A percentile compares a stretch with the other conserved stretches of the same genome.
Evolutionary conservation across 75 land plant genomes (phyloP).

Genomic region (Sequoia sempervirens): DNA sequence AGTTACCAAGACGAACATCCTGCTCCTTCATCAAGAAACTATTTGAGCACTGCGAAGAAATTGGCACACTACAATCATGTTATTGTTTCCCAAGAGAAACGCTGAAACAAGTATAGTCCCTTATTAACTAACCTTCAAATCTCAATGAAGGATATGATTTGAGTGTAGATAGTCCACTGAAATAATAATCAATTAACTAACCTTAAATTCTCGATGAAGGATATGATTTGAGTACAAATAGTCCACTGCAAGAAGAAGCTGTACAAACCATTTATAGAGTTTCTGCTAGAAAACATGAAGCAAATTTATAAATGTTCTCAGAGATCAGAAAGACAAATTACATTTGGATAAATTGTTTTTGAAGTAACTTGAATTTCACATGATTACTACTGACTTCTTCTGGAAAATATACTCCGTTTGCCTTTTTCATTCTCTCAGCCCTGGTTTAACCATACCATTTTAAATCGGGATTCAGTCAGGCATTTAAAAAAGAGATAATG

Average conservation of each 20-base stretch:
- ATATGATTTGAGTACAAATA: slow-evolving; percentile 76
- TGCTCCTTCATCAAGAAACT: slow-evolving; percentile 74
- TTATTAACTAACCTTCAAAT: background rate
- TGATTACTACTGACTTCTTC: slow-evolving; percentile 62
- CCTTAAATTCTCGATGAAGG: slow-evolving; percentile 88
- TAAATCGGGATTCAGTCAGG: background rate
- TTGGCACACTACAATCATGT: background rate
- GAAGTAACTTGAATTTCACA: too few species aligned
- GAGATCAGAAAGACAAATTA: background rate
- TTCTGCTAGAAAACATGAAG: slow-evolving; percentile 27
- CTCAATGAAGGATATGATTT: too few species aligned
- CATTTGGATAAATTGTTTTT: background rate
- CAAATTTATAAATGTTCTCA: background rate
- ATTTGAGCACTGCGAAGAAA: slow-evolving; percentile 70
- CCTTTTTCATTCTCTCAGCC: slow-evolving; percentile 82
- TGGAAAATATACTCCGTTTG: slow-evolving; percentile 72
- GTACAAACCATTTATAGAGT: slow-evolving; percentile 58
- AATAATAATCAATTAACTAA: slow-evolving; percentile 6
- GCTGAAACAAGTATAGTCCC: background rate
- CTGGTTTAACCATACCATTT: slow-evolving; percentile 25
- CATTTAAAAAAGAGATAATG: background rate
- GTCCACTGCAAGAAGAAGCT: slow-evolving; percentile 69
- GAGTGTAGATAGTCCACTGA: too few species aligned
- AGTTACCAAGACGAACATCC: slow-evolving; percentile 65
- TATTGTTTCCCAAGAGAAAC: background rate